Evolutionary conservation across 2,329 filamentous ascomycete genomes (phyloP), one percentile per base, ranked within the genome.

Genomic region (Phialophora chinensis): DNA sequence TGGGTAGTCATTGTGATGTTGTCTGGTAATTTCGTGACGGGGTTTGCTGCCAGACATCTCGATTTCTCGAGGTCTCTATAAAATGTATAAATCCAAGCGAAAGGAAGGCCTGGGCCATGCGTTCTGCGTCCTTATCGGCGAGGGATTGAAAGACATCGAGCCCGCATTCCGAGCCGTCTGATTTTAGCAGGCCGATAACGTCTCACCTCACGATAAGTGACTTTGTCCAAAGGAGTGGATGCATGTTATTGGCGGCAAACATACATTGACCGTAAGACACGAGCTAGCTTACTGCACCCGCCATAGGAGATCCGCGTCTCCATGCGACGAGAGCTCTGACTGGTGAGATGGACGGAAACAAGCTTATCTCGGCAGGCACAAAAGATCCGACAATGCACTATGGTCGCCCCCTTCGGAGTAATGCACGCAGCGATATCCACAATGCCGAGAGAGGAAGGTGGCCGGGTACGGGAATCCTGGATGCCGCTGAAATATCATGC

Each of bases 61-160:
- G 25, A 49, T 14, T 44, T 17, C 35, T 50, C 10, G 25, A 63
- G 53, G 33, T 49, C 27, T 27, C 33, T 14, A 17, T 52, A 42
- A 57, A 25, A 25, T 50, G 56, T 63, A 63, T 63, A 44, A 61
- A 57, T 56, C n/a, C 52, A 49, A 56, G 50, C 38, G 53, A 33
- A 20, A 7, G 6, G 11, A 10, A 56, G 38, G 42, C 31, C 60
- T 63, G 8, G 58, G 60, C 60, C 53, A 56, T 17, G 38, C 27
- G 20, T 55, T 57, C 31, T 54, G 25, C 52, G 5, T 63, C 60
- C 60, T 63, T 63, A 63, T 63, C 60, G 56, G 23, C 53, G 23
- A 50, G 52, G 33, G 10, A 38, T 25, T 47, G 42, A 57, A 31
- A 33, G 58, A 53, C 25, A 27, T 8, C 3, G 57, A 17, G 57